Percentiles rank a stretch among this genome's conserved stretches.
Evolutionary conservation across 352 stramenopile genomes (phyloP).

Genomic region (Globisporangium nagaii): DNA sequence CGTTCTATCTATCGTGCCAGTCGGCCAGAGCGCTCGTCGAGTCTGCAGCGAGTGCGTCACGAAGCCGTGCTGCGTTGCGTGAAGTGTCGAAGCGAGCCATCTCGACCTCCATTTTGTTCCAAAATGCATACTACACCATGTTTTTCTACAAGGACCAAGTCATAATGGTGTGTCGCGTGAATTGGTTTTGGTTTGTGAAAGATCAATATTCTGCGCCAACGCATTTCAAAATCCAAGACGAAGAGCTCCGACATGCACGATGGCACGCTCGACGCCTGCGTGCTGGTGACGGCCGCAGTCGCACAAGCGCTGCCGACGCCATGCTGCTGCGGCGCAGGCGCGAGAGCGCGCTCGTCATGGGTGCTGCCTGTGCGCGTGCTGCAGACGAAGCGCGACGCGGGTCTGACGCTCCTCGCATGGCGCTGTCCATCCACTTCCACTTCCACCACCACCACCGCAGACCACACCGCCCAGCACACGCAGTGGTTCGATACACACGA

Average conservation of each 20-base stretch:
- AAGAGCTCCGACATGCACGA: not conserved
- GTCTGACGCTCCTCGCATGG: conserved; percentile 1
- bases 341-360: not conserved
- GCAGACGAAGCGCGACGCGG: not conserved
- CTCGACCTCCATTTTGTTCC: too few species aligned
- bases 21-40: too few species aligned
- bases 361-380: not conserved
- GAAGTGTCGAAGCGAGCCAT: too few species aligned
- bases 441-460: not conserved
- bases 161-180: not conserved
- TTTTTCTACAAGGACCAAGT: too few species aligned
- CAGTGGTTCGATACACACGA: conserved; percentile 15
- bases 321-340: not conserved
- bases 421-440: not conserved
- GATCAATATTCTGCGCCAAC: too few species aligned
- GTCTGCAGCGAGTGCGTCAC: too few species aligned
- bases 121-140: too few species aligned
- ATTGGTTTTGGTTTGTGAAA: too few species aligned
- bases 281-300: conserved; percentile 3
- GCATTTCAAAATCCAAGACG: not conserved
- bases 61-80: not conserved
- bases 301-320: not conserved
- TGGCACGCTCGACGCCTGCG: not conserved
- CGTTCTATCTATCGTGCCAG: too few species aligned
- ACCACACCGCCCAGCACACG: conserved; percentile 6